These are phyloP conservation scores for Kwoniella dejecticola DNA, from an alignment of 768 basidiomycete species.

Conservation along the genomic window DNA sequence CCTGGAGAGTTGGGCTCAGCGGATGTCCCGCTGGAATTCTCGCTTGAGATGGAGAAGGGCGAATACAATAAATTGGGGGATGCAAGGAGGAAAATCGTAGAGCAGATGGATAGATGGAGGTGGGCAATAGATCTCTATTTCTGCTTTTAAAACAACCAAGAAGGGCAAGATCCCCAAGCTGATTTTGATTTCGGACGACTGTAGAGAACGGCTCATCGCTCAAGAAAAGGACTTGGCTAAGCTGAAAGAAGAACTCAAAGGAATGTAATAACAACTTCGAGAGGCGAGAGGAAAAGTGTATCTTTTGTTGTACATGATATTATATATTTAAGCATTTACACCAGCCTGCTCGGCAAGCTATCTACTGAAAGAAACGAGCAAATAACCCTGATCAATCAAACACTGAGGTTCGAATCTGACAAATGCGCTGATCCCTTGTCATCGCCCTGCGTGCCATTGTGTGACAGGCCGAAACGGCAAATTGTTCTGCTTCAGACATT, in stretches of 20 bases:
- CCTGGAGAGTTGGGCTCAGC: conserved; percentile 58
- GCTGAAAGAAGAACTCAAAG: conserved; percentile 62
- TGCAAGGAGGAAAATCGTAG: conserved; percentile 69
- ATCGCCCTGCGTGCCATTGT: too few species aligned
- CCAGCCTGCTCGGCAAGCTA: too few species aligned
- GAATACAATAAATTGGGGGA: conserved; percentile 78
- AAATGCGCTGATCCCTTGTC: too few species aligned
- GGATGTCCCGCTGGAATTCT: conserved; percentile 76
- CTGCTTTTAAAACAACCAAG: background rate
- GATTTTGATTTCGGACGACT: background rate
- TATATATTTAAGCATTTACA: background rate
- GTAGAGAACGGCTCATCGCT: conserved; percentile 64
- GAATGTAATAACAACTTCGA: conserved; percentile 7
- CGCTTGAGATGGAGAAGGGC: conserved; percentile 77
- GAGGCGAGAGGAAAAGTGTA: background rate
- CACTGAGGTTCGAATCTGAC: too few species aligned
- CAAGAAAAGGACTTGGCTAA: conserved; percentile 78
- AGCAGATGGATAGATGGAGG: conserved; percentile 76
- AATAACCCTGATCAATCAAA: too few species aligned
- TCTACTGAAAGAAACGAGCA: too few species aligned
- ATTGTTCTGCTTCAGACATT: too few species aligned
- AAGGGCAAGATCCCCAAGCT: background rate
- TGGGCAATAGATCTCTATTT: conserved; percentile 18
- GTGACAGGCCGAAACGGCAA: too few species aligned
- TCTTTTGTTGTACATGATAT: background rate